Conservation (phyloP, 176 grass and related monocot genomes). For the Dactylis glomerata region DNA sequence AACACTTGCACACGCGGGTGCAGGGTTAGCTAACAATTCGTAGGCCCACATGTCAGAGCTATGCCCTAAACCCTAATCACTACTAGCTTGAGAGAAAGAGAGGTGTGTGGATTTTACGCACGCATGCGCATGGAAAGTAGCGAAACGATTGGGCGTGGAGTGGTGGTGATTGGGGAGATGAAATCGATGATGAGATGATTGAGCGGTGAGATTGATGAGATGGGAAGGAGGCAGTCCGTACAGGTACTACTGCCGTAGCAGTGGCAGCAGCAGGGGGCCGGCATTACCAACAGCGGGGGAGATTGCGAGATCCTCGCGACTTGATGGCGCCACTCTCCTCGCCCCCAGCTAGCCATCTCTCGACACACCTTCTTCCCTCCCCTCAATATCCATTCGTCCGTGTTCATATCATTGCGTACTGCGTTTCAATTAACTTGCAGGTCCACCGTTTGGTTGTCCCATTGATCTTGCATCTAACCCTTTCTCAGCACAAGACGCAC, state of each 20-base stretch:
- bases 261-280: background rate
- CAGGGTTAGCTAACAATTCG: background rate
- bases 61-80: background rate
- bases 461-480: background rate
- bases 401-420: background rate
- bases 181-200: constrained; percentile 17
- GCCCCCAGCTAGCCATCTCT: background rate
- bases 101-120: background rate
- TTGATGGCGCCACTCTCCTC: constrained; percentile 2
- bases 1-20: background rate
- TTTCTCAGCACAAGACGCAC: no score
- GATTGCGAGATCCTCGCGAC: background rate
- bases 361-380: background rate
- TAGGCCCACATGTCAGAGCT: background rate
- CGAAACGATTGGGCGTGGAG: background rate
- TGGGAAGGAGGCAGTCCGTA: constrained; percentile 4
- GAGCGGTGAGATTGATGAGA: background rate
- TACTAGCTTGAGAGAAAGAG: no score
- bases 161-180: background rate
- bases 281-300: constrained; percentile 5
- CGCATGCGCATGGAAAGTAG: constrained; percentile 9
- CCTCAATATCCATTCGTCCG: background rate
- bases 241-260: background rate
- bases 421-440: background rate
- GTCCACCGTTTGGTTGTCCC: background rate